Evolutionary conservation across 2,329 filamentous ascomycete genomes (phyloP), one percentile per base, ranked within the genome.

Genomic region (Taxawa tesnikishii): DNA sequence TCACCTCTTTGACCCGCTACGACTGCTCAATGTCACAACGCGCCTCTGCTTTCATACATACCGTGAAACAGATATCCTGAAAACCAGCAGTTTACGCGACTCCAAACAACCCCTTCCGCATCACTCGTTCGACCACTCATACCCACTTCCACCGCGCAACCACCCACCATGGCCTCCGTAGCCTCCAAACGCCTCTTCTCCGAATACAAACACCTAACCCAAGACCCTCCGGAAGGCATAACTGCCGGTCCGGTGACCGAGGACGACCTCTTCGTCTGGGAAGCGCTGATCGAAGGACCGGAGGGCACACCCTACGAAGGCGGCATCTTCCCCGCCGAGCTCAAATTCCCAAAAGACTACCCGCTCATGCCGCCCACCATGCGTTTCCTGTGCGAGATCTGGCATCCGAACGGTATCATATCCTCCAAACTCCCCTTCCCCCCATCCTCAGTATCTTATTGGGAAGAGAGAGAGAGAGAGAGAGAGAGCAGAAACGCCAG

Each of bases 251-350:
- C 90, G 19, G 68, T 94, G 39, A 81, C 73, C 43, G 90, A 98
- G 65, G 90, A 96, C 56, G 85, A 98, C 63, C 77, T 96, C 53
- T 82, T 94, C 48, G 67, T 83, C 50, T 98, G 90, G 90, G 90
- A 98, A 63, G 90, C 87, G 6, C 65, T 96, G 40, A 96, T 98
- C 49, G 80, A 93, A 58, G 90, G 90, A 0, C 90, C 90, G 9
- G 87, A 94, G 51, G 90, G 81, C 40, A 98, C 90, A 2, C 90
- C 90, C 1, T 98, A 93, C 48, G 88, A 93, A 64, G 88, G 87
- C 37, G 90, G 90, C 32, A 75, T 98, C 38, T 98, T 96, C 56
- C 84, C 87, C 26, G 90, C 90, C 15, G 85, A 94, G 59, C 73
- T 98, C 47, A 85, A 79, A 50, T 98, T 98, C 51, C 88, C 90